Base-by-base conservation (phyloP, 2,329 filamentous ascomycete genomes). In the Ceratocystis colombiana region DNA sequence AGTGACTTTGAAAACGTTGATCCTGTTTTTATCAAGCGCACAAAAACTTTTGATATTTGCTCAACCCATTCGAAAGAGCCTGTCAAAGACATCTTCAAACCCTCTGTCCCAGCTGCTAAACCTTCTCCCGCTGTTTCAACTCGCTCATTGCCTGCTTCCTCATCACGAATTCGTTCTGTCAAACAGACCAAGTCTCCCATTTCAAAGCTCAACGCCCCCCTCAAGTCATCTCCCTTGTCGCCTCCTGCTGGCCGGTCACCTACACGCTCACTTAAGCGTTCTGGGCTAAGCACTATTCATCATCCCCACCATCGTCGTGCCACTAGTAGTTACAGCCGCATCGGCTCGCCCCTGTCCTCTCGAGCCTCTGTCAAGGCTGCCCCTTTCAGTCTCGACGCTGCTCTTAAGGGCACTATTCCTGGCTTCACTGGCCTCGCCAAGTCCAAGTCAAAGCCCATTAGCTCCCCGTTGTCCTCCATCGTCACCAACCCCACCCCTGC, bases 321-420 rank as follows among this genome's bases (percentile, higher is more conserved):
- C 68, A 82, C 81, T 17, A 81, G 80, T n/a, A 80, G 83, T 5
- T 85, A 86, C 74, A 79, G 82, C 57, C 88, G 90, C 61, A 79
- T 92, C 65, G 88, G 93, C 70, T 86, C 88, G 0, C 87, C 88
- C 1, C 76, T 82, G 15, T 86, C 86, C 73, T 75, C 77, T 63
- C 76, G 77, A 68, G 78, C 77, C 66, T 77, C 76, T 30, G 74
- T 77, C 41, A 61, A 41, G 22, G 76, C 79, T 5, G 77, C 87
- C 2, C 89, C 90, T 0, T 95, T 96, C 76, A 92, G 88, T 64
- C 85, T 96, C 68, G 88, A 94, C 73, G 88, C 89, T 28, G 92
- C 90, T 2, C 83, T 95, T 69, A 88, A 84, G 73, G 88, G 88
- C 62, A 90, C 88, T 33, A 84, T 92, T 65, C 78, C 87, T 5